Conservation (phyloP, 129 eudicot genomes). For the Logfia minima region DNA sequence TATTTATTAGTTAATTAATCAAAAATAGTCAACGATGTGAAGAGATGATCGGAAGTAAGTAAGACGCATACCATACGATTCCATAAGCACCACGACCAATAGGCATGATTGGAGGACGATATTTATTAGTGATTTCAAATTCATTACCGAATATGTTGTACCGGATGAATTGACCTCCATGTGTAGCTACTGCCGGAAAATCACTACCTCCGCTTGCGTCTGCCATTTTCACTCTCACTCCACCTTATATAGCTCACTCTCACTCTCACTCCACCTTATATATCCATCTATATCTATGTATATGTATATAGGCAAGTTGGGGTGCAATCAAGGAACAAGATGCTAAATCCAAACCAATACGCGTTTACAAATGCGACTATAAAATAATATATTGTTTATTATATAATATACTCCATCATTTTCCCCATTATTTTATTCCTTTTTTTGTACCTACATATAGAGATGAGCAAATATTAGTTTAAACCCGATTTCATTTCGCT, state of each 20-base stretch:
- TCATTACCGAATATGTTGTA: conserved; percentile 68
- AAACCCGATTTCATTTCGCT: no score
- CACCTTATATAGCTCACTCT: not conserved
- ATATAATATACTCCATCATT: not conserved
- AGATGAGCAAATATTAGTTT: no score
- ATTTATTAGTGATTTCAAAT: conserved; percentile 74
- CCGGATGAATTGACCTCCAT: conserved; percentile 79
- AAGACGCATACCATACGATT: conserved; percentile 64
- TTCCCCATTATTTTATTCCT: conserved; percentile 8
- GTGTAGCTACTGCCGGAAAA: conserved; percentile 63
- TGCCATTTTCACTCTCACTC: conserved; percentile 33
- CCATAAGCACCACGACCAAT: conserved; percentile 98
- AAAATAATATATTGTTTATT: no score
- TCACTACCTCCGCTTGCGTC: conserved; percentile 33
- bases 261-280: not conserved
- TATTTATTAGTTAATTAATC: no score
- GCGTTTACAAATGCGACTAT: conserved; percentile 26
- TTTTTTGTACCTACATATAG: not conserved
- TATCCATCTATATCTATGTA: no score
- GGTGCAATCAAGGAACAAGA: conserved; percentile 33
- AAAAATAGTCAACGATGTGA: conserved; percentile 29
- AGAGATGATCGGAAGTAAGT: conserved; percentile 4
- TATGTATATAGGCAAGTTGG: conserved; percentile 16
- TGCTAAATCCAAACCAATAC: conserved; percentile 37
- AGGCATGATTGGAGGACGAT: conserved; percentile 88